A percentile compares a stretch with the other conserved stretches of the same genome.
These are phyloP conservation scores for Trichoderma simmonsii DNA, from an alignment of 2,329 filamentous ascomycete genomes.

Conservation along the genomic window DNA sequence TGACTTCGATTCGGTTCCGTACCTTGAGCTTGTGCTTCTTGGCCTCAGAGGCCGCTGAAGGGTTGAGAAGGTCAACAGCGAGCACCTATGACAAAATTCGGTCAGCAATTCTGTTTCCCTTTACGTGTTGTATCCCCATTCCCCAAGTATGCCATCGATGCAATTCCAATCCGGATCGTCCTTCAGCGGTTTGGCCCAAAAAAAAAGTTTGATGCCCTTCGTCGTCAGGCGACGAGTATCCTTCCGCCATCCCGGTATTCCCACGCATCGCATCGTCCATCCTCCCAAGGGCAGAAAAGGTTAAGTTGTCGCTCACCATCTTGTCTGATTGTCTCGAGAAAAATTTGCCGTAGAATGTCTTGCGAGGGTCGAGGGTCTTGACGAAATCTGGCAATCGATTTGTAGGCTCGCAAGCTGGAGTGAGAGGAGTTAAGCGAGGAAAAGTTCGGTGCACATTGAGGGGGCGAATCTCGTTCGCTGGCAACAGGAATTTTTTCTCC, in stretches of 20 bases:
- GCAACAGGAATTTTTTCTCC: constrained; percentile 38
- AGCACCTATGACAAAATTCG: constrained; percentile 70
- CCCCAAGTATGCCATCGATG: constrained; percentile 14
- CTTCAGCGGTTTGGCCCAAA: not conserved
- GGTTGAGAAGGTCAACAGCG: constrained; percentile 99
- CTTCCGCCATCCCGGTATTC: constrained; percentile 25
- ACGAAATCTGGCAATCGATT: constrained; percentile 57
- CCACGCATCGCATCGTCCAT: constrained; percentile 23
- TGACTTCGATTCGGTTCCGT: constrained; percentile 36
- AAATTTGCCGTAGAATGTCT: constrained; percentile 41
- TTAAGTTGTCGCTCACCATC: constrained; percentile 57
- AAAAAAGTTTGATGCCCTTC: constrained; percentile 21
- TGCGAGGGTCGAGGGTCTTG: constrained; percentile 48
- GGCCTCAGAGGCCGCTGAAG: constrained; percentile 93
- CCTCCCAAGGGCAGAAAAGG: constrained; percentile 19
- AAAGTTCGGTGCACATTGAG: constrained; percentile 46
- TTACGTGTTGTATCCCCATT: not conserved
- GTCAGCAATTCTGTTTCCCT: constrained; percentile 44
- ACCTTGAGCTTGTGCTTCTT: constrained; percentile 99
- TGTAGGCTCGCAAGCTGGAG: constrained; percentile 47
- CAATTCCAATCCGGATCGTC: constrained; percentile 20
- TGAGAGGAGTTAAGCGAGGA: constrained; percentile 46
- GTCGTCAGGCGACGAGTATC: constrained; percentile 17
- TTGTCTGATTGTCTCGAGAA: constrained; percentile 56
- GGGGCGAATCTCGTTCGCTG: constrained; percentile 34